A percentile compares a stretch with the other conserved stretches of the same genome.
Conservation (phyloP, 2,329 filamentous ascomycete genomes). For the Mariannaea sp. region DNA sequence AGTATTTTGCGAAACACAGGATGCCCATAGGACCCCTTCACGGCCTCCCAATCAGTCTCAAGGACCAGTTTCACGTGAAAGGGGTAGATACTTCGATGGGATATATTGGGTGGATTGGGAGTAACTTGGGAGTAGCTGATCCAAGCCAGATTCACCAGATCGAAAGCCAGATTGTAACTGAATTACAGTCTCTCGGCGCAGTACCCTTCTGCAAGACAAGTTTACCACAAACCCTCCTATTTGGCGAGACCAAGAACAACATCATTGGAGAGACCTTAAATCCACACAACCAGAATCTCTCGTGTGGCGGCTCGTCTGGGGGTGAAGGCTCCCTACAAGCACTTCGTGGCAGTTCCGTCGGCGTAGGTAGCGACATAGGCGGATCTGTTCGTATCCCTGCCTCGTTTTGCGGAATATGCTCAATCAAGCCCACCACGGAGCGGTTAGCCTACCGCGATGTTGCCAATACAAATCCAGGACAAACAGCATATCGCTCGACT, state of each 20-base stretch:
- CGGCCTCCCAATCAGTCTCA: conserved; percentile 41
- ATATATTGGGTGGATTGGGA: conserved; percentile 38
- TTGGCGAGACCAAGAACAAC: conserved; percentile 42
- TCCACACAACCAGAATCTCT: conserved; percentile 40
- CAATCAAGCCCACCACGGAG: conserved; percentile 27
- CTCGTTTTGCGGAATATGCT: conserved; percentile 33
- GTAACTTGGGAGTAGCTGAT: conserved; percentile 14
- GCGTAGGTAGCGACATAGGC: conserved; percentile 45
- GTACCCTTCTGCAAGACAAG: conserved; percentile 36
- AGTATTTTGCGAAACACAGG: conserved; percentile 13
- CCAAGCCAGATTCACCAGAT: neutral
- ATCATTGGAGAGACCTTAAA: conserved; percentile 43
- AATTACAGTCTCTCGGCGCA: conserved; percentile 30
- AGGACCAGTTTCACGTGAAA: conserved; percentile 66
- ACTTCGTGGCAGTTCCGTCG: conserved; percentile 40
- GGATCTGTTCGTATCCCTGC: conserved; percentile 42
- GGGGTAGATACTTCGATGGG: conserved; percentile 54
- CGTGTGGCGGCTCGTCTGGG: conserved; percentile 44
- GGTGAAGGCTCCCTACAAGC: conserved; percentile 44
- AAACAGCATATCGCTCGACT: conserved; percentile 65
- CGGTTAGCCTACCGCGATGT: conserved; percentile 27
- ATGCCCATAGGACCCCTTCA: conserved; percentile 27
- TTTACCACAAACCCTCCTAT: conserved; percentile 30
- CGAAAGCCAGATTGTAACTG: conserved; percentile 28
- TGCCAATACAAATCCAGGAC: conserved; percentile 50